Conservation (phyloP, 768 basidiomycete genomes). For the Lactarius hengduanensis region DNA sequence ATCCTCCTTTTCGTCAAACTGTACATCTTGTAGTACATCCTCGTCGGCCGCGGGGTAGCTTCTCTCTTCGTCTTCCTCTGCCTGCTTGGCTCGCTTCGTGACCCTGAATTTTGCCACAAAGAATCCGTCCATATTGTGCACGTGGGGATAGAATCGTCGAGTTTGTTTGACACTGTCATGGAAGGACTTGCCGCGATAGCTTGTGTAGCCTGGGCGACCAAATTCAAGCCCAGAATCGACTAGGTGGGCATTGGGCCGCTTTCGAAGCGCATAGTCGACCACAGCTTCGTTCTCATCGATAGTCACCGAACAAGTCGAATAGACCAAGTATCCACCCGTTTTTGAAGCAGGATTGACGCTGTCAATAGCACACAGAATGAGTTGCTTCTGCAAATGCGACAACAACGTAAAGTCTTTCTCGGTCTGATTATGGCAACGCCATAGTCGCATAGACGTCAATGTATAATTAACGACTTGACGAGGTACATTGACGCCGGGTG, state of each 20-base stretch:
- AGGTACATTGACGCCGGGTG: conserved; percentile 1
- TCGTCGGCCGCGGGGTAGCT: conserved; percentile 33
- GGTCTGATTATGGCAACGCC: conserved; percentile 48
- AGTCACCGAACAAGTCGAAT: conserved; percentile 97
- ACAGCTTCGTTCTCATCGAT: conserved; percentile 99
- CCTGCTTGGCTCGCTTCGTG: conserved; percentile 65
- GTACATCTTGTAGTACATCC: conserved; percentile 32
- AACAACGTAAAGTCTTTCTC: conserved; percentile 94
- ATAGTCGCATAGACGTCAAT: conserved; percentile 5
- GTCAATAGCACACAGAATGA: conserved; percentile 97
- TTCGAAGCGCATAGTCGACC: conserved; percentile 94
- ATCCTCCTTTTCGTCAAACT: conserved; percentile 42
- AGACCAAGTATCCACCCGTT: conserved; percentile 92
- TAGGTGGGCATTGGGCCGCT: conserved; percentile 88
- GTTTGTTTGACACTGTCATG: conserved; percentile 76
- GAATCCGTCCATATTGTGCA: conserved; percentile 99
- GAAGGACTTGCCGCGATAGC: conserved; percentile 89
- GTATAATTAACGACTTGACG: background rate
- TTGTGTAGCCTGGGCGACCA: conserved; percentile 87
- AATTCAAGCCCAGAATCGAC: conserved; percentile 93
- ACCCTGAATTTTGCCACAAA: conserved; percentile 98
- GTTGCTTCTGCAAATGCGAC: conserved; percentile 97
- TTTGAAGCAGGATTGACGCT: conserved; percentile 87
- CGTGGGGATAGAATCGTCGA: conserved; percentile 91
- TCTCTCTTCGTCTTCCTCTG: conserved; percentile 34